These are phyloP conservation scores for Gelatoporia subvermispora DNA, from an alignment of 768 basidiomycete genomes.

Conservation along the genomic window DNA sequence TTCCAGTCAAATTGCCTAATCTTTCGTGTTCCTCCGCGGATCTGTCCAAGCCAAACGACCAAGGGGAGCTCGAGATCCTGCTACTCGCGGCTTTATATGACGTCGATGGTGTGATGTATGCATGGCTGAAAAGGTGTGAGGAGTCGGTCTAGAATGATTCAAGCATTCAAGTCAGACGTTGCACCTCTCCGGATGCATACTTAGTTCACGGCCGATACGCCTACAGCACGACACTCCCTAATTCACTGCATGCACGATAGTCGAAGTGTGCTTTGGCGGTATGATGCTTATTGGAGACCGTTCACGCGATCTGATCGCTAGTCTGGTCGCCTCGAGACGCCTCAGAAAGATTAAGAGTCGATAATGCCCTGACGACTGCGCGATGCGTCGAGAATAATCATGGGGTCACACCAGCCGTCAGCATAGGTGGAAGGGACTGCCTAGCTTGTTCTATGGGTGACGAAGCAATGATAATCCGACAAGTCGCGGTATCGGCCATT, in stretches of 20 bases:
- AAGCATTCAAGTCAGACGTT: no score
- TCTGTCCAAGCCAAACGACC: constrained; percentile 49
- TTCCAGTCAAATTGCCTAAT: constrained; percentile 61
- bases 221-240: constrained; percentile 37
- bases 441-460: no score
- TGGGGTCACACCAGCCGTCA: constrained; percentile 5
- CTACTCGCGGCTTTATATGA: constrained; percentile 43
- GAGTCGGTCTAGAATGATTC: constrained; percentile 2
- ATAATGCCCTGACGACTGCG: constrained; percentile 24
- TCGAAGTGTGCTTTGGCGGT: constrained; percentile 70
- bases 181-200: constrained; percentile 67
- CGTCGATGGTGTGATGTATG: constrained; percentile 45
- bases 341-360: not conserved
- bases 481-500: no score
- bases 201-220: constrained; percentile 68
- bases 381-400: constrained; percentile 5
- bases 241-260: constrained; percentile 40
- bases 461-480: no score
- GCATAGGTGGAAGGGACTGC: no score
- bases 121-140: constrained; percentile 40
- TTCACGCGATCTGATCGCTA: constrained; percentile 54
- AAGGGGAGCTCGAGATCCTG: constrained; percentile 68
- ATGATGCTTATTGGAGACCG: constrained; percentile 78
- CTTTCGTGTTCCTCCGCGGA: constrained; percentile 43
- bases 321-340: not conserved